Percentiles rank a stretch among this genome's conserved stretches.
phyloP scores from a whole-genome alignment of 768 basidiomycete genomes.

The Lanmaoa rubissima region DNA sequence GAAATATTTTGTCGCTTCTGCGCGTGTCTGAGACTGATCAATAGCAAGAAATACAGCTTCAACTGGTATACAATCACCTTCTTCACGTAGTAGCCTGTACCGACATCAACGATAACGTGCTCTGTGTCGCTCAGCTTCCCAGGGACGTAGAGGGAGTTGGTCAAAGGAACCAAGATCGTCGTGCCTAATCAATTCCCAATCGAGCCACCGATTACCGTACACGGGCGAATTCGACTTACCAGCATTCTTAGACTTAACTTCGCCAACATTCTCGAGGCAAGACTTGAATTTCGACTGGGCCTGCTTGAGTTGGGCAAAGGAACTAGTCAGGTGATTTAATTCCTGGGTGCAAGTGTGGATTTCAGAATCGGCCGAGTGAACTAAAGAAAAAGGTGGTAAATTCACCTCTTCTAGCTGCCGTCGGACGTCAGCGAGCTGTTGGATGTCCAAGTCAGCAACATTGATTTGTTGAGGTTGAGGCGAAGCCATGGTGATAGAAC shows the following conservation, averaged over 20 bases:
- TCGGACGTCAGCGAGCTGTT: constrained; percentile 86
- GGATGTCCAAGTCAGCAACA: constrained; percentile 77
- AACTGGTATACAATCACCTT: constrained; percentile 55
- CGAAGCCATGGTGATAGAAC: constrained; percentile 32
- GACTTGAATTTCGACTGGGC: constrained; percentile 91
- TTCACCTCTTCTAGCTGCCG: constrained; percentile 89
- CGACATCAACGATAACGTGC: constrained; percentile 91
- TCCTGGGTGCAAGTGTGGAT: constrained; percentile 52
- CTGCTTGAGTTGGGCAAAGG: constrained; percentile 88
- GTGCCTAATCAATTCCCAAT: constrained; percentile 52
- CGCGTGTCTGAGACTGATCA: constrained; percentile 58
- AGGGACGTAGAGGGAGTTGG: constrained; percentile 93
- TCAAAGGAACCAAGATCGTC: constrained; percentile 87
- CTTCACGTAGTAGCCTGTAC: constrained; percentile 94
- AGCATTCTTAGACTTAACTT: constrained; percentile 70
- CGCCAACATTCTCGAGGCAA: constrained; percentile 77
- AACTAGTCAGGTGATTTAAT: constrained; percentile 85
- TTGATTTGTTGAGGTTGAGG: constrained; percentile 68
- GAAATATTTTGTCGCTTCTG: constrained; percentile 82
- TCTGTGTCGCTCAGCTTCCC: constrained; percentile 82
- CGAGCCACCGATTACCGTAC: not conserved
- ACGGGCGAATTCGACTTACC: constrained; percentile 33
- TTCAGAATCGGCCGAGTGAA: not conserved
- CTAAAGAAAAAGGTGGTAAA: not conserved
- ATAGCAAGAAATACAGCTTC: not conserved